These are phyloP conservation scores for Populus euphratica DNA, from an alignment of 345 rosid species.

Conservation along the genomic window DNA sequence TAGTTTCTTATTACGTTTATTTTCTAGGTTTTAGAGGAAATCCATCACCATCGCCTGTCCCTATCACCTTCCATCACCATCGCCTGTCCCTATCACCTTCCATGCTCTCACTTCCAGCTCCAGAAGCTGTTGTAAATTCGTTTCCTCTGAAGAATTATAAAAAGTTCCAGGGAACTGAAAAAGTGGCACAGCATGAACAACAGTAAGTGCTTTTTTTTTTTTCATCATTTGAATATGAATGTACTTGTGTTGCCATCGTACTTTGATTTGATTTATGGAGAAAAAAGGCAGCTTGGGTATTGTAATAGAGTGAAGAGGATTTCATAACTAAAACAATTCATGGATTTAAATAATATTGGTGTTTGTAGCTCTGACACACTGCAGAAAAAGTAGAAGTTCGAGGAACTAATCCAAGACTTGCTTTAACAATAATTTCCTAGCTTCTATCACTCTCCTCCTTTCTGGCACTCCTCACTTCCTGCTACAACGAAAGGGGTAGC, in stretches of 20 bases:
- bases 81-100: constrained; percentile 18
- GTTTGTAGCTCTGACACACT: background rate
- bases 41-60: constrained; percentile 23
- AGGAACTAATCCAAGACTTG: too few species aligned
- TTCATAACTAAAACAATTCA: background rate
- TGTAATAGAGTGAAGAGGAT: background rate
- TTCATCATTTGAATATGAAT: background rate
- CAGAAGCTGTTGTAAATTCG: constrained; percentile 23
- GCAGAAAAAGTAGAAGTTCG: too few species aligned
- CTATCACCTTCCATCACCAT: constrained; percentile 18
- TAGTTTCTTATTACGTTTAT: background rate
- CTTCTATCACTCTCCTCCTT: too few species aligned
- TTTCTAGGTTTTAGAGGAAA: constrained; percentile 23
- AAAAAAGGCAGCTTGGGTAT: background rate
- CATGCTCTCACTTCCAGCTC: constrained; percentile 22
- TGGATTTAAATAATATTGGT: background rate
- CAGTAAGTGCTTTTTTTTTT: constrained; percentile 15
- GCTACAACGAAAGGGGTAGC: background rate
- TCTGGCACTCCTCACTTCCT: too few species aligned
- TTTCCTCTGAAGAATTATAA: constrained; percentile 21
- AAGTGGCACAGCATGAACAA: background rate
- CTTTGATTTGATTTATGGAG: background rate
- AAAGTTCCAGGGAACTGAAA: constrained; percentile 8
- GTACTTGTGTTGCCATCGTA: background rate
- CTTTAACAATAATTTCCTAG: too few species aligned